Percentiles rank a stretch among this genome's conserved stretches.
Conservation (phyloP, 305 asterid species). For the Solanum hybrid region DNA sequence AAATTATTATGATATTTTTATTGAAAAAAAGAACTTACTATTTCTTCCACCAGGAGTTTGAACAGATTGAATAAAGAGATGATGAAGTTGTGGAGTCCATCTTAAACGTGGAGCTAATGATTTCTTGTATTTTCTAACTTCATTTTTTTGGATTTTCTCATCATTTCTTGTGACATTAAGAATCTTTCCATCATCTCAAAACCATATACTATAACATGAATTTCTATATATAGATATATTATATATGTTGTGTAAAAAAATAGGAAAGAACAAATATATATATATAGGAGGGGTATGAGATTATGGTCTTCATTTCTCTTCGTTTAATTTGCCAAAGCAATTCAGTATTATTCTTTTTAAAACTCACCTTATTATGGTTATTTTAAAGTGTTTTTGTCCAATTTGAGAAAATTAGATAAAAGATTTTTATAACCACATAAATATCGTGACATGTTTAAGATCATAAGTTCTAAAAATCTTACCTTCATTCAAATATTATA, state of each 20-base stretch:
- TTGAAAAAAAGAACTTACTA: conserved; percentile 25
- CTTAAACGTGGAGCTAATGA: conserved; percentile 49
- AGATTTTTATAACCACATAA: no score
- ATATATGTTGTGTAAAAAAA: not conserved
- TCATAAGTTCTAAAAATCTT: no score
- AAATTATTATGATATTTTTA: not conserved
- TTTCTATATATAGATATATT: no score
- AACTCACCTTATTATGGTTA: no score
- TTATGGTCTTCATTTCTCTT: no score
- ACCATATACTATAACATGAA: not conserved
- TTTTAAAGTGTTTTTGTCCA: no score
- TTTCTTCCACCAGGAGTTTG: conserved; percentile 48
- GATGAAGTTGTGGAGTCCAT: conserved; percentile 61
- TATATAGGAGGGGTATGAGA: conserved; percentile 17
- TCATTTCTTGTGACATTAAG: not conserved
- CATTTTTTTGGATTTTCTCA: not conserved
- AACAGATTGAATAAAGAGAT: conserved; percentile 39
- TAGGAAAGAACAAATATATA: not conserved
- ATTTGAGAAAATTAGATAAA: no score
- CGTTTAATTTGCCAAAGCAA: no score
- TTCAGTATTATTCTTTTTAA: no score
- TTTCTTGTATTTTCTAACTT: conserved; percentile 37
- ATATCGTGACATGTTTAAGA: no score
- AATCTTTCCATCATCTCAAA: not conserved
- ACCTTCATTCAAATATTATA: no score